Percentiles rank a stretch among this genome's conserved stretches.
Evolutionary conservation across 306 rosid species (phyloP).

Genomic region (Prunus dulcis): DNA sequence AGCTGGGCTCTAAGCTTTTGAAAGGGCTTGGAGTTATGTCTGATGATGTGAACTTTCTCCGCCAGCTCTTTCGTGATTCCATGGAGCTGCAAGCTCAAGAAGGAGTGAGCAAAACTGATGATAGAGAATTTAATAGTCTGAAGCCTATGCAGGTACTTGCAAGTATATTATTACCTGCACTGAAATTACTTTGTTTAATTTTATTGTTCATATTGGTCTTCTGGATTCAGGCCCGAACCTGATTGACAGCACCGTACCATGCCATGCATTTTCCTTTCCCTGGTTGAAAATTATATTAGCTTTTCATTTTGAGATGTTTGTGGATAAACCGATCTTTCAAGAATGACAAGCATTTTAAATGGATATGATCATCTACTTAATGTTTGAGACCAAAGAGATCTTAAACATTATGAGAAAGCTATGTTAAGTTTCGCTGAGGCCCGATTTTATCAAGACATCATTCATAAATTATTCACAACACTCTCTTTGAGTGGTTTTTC

Average conservation of each 20-base stretch:
- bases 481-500: neutral
- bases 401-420: neutral
- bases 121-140: constrained; percentile 51
- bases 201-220: neutral
- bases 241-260: neutral
- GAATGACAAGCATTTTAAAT: neutral
- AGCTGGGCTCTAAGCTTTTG: constrained; percentile 93
- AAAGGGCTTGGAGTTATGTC: constrained; percentile 97
- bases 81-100: constrained; percentile 94
- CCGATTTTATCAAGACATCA: neutral
- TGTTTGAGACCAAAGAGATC: neutral
- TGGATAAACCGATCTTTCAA: neutral
- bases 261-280: neutral
- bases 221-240: neutral
- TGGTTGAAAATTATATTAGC: neutral
- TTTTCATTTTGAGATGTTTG: neutral
- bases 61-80: constrained; percentile 79
- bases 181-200: neutral
- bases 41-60: constrained; percentile 85
- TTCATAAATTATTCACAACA: neutral
- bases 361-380: neutral
- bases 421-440: neutral
- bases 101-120: constrained; percentile 38
- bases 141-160: constrained; percentile 80
- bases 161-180: constrained; percentile 6